Percentiles rank a stretch among this genome's conserved stretches.
These are phyloP conservation scores for Ajuga reptans DNA, from an alignment of 305 asterid genomes.

Conservation along the genomic window DNA sequence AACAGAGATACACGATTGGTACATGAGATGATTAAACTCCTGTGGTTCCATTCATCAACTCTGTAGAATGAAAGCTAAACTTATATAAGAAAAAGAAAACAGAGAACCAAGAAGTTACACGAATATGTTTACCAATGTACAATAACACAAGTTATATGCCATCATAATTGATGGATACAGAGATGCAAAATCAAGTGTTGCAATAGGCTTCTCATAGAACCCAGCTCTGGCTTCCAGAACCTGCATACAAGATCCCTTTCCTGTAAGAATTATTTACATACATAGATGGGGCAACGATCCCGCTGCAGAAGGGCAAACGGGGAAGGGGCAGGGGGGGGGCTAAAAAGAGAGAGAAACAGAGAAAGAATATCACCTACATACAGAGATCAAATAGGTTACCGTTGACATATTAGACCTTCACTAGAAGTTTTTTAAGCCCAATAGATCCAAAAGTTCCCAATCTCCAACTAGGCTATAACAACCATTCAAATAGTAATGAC, in stretches of 20 bases:
- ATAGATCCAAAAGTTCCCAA: background rate
- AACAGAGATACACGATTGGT: conserved; percentile 9
- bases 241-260: conserved; percentile 36
- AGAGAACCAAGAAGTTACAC: background rate
- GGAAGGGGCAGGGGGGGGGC: too few species aligned
- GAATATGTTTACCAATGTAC: conserved; percentile 64
- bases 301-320: background rate
- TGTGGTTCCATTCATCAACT: background rate
- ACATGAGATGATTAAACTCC: conserved; percentile 10
- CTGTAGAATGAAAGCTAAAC: conserved; percentile 3
- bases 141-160: conserved; percentile 97
- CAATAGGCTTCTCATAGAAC: conserved; percentile 92
- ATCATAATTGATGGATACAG: conserved; percentile 97
- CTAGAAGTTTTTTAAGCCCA: background rate
- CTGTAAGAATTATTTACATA: conserved; percentile 12
- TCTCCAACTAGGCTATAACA: background rate
- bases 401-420: background rate
- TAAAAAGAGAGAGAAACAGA: background rate
- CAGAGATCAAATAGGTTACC: background rate
- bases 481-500: conserved; percentile 8
- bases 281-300: conserved; percentile 13
- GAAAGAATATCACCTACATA: background rate
- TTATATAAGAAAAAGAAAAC: background rate
- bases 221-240: conserved; percentile 95
- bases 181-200: conserved; percentile 98